phyloP scores from a whole-genome alignment of 2,329 filamentous ascomycete species.

The Neonectria neomacrospora region DNA sequence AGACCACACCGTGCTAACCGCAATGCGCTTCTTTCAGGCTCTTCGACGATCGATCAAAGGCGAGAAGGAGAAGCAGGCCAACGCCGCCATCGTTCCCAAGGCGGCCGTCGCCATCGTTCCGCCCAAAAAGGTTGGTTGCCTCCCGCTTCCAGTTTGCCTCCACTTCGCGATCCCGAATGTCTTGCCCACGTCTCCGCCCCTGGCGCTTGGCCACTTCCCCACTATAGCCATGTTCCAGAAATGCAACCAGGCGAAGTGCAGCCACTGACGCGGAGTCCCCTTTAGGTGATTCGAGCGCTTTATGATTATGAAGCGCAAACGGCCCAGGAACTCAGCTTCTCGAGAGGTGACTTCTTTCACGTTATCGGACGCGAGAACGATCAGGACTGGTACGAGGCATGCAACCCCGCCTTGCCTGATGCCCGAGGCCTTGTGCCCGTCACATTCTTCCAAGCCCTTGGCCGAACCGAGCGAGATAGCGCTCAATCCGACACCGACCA shows the following conservation, averaged over 20 bases:
- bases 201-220: conserved; percentile 27
- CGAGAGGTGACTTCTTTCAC: conserved; percentile 96
- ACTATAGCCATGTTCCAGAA: conserved; percentile 30
- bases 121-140: conserved; percentile 82
- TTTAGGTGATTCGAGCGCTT: conserved; percentile 92
- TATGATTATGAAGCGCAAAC: conserved; percentile 89
- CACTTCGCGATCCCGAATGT: conserved; percentile 32
- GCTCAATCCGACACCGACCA: conserved; percentile 70
- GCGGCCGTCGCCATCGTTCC: conserved; percentile 89
- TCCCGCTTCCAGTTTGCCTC: conserved; percentile 27
- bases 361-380: conserved; percentile 97
- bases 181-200: conserved; percentile 24
- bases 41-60: conserved; percentile 91
- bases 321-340: conserved; percentile 86
- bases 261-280: conserved; percentile 34
- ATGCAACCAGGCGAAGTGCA: conserved; percentile 23
- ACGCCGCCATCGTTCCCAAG: conserved; percentile 81
- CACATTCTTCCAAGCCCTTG: conserved; percentile 90
- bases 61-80: conserved; percentile 80
- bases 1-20: conserved; percentile 51
- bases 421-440: conserved; percentile 93
- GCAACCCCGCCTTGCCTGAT: conserved; percentile 89
- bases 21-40: conserved; percentile 67
- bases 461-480: conserved; percentile 92
- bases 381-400: conserved; percentile 96